Evolutionary conservation across 2,329 filamentous ascomycete species (phyloP), one percentile per base, ranked within the genome.

Genomic region (Aureobasidium subglaciale): DNA sequence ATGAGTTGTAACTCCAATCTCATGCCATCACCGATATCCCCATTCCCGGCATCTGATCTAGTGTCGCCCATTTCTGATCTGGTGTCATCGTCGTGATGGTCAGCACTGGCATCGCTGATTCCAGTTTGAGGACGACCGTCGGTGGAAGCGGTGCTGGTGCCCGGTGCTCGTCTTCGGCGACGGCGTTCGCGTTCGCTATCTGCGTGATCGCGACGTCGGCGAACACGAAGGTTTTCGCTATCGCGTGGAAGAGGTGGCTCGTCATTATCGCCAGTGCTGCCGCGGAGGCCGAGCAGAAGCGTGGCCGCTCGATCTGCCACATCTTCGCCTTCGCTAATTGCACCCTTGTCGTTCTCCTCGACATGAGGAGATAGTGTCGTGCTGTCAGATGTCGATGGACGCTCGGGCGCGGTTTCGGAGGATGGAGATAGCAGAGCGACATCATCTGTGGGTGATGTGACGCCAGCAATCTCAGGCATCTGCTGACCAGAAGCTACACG

Each of bases 401-500:
- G 56, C 8, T 61, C 60, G 4, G 60, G 59, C 22, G 61, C 59
- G 13, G 59, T 62, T 11, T 64, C 64, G 3, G 60, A 61, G 9
- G 58, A 59, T 5, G 69, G 68, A 38, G 58, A 64, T 8, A 69
- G 60, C 34, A 68, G 49, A n/a, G 34, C 13, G 1, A 37, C 32
- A 18, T 57, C 59, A 6, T 58, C 60, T 40, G 18, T 58, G 22
- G 45, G 49, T 18, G 29, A 35, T 15, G 42, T 25, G n/a, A 55
- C 55, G 56, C 13, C 69, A 8, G 54, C 48, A 9, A 60, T 29
- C 15, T 95, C 90, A 2, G 88, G 88, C n/a, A 95, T 86, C 65
- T 92, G 82, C 65, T 96, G 90, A 8, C 91, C 92, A 16, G 87
- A 92, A 15, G 92, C 90, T 52, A 96, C 82, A 59, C 92, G 88